These are phyloP conservation scores for Candida ortonii DNA, from an alignment of 805 yeast genomes.

Conservation along the genomic window DNA sequence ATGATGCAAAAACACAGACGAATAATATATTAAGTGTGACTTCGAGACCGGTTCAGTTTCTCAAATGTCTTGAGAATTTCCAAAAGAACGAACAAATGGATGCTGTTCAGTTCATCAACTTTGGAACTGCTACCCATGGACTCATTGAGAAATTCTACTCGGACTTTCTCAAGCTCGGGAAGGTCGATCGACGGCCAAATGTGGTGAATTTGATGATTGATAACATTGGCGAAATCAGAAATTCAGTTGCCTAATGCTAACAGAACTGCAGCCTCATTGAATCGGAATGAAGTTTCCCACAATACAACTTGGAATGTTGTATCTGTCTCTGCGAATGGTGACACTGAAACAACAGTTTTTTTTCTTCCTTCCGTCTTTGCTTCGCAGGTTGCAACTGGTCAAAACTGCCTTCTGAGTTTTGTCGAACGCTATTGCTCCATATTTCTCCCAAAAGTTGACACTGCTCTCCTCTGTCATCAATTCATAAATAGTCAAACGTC, in stretches of 20 bases:
- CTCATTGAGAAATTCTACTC: constrained; percentile 26
- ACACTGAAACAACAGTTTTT: constrained; percentile 91
- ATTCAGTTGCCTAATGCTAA: not conserved
- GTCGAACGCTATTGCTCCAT: constrained; percentile 94
- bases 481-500: constrained; percentile 88
- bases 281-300: constrained; percentile 94
- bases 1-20: constrained; percentile 21
- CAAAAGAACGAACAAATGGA: constrained; percentile 4
- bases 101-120: constrained; percentile 26
- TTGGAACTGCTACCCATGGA: constrained; percentile 30
- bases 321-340: constrained; percentile 87
- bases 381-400: constrained; percentile 83
- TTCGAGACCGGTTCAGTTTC: constrained; percentile 32
- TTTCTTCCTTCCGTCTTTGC: constrained; percentile 75
- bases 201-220: constrained; percentile 10
- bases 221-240: constrained; percentile 5
- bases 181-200: constrained; percentile 5
- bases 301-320: constrained; percentile 93
- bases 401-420: constrained; percentile 92
- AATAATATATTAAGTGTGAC: constrained; percentile 31
- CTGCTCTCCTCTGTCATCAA: constrained; percentile 94
- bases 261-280: constrained; percentile 35
- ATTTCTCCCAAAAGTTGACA: constrained; percentile 96
- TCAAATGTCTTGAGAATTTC: constrained; percentile 30
- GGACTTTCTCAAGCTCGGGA: constrained; percentile 15